Base-by-base conservation (phyloP, 2,329 filamentous ascomycete species). In the Epichloe baconii region DNA sequence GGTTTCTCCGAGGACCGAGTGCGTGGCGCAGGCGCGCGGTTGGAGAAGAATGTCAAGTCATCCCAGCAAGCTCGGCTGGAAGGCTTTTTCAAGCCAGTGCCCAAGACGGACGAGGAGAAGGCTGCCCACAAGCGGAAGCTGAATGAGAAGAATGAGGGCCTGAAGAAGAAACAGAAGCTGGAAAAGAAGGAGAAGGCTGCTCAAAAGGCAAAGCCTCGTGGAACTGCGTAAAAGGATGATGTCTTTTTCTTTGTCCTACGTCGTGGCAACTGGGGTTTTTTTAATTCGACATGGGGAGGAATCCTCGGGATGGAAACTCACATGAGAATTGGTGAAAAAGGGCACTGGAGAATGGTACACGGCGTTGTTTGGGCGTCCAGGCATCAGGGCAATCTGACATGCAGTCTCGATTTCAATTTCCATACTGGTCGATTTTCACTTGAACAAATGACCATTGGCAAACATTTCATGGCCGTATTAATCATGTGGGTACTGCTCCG, bases 1-100 rank as follows among this genome's bases (percentile, higher is more conserved):
- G 93, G 90, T 1, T 98, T 98, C 75, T 95, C 83, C 34, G 94
- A 98, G 66, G 93, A 98, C 64, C 79, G 93, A 17, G 93, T 98
- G 8, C 80, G 90, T 38, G 80, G 77, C 43, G 91, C 78, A 31
- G 90, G 86, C 0, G 78, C 82, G 2, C 80, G 88, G 51, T 71
- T 98, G 52, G 80, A 86, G 65, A 98, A 97, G 78, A 93, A 89
- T 60, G 73, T 95, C 57, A 96, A 95, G 77, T 85, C 79, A 47
- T 85, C 85, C 31, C 93, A 97, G 68, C 93, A 98, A 71, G 85
- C 87, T 31, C 79, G 93, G 21, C 73, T 98, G 2, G 91, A 97
- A 64, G 93, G 93, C 0, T 98, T 98, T 73, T 98, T 98, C 77
- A 96, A 95, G 73, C 83, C 88, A 1, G 71, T 95, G 15, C 86